Evolutionary conservation across 768 basidiomycete species (phyloP).

Genomic region (Boletus reticulatus): DNA sequence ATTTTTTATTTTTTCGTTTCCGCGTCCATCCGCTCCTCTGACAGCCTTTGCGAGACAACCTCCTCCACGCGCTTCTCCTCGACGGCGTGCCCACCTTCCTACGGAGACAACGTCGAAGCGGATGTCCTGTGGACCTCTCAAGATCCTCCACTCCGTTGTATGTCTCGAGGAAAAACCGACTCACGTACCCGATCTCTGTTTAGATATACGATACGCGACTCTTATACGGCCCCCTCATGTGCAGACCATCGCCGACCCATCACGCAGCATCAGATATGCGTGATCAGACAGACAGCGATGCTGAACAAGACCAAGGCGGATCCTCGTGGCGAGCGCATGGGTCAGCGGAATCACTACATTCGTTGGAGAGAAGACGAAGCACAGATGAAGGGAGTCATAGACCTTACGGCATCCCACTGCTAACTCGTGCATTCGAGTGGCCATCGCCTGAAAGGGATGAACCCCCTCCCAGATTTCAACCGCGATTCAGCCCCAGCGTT

Average conservation of each 20-base stretch:
- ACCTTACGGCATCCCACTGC: constrained; percentile 14
- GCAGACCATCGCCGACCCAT: constrained; percentile 21
- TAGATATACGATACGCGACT: constrained; percentile 10
- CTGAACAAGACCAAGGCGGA: constrained; percentile 45
- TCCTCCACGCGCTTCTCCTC: constrained; percentile 8
- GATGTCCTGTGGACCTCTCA: constrained; percentile 20
- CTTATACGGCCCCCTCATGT: constrained; percentile 26
- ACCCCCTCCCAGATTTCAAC: constrained; percentile 4
- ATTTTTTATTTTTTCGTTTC: constrained; percentile 32
- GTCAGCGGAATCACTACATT: constrained; percentile 6
- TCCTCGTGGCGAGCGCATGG: constrained; percentile 32
- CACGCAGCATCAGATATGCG: constrained; percentile 12
- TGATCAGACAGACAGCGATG: constrained; percentile 38
- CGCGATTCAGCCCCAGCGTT: constrained; percentile 3
- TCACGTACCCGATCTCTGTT: constrained; percentile 16
- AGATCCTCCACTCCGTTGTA: constrained; percentile 15
- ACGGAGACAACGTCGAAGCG: constrained; percentile 15
- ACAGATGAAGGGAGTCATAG: constrained; percentile 12
- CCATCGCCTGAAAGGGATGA: constrained; percentile 21
- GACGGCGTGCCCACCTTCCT: constrained; percentile 5
- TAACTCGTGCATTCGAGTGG: constrained; percentile 26
- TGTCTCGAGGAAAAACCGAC: constrained; percentile 15
- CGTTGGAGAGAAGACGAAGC: constrained; percentile 16
- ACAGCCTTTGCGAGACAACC: constrained; percentile 1
- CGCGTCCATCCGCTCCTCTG: constrained; percentile 21